A percentile compares a stretch with the other conserved stretches of the same genome.
These are phyloP conservation scores for Penicillium hordei DNA, from an alignment of 2,329 filamentous ascomycete species.

Conservation along the genomic window DNA sequence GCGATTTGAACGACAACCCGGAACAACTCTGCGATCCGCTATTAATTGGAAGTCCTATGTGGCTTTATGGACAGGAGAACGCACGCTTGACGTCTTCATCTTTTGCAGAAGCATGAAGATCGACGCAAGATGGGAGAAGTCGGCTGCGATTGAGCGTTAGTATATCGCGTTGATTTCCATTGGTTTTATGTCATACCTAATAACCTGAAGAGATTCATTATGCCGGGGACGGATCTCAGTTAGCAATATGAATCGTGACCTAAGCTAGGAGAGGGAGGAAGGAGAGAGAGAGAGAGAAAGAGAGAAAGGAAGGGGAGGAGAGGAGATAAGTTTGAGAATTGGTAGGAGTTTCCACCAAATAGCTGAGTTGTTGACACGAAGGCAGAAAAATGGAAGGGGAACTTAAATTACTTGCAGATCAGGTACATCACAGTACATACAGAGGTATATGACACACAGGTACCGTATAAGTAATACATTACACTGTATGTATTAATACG, in stretches of 20 bases:
- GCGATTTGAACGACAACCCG: conserved; percentile 98
- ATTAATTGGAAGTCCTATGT: conserved; percentile 9
- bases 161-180: background rate
- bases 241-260: background rate
- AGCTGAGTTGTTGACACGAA: conserved; percentile 43
- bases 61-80: conserved; percentile 27
- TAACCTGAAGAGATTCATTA: conserved; percentile 70
- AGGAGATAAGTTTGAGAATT: conserved; percentile 3
- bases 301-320: background rate
- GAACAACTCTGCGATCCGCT: conserved; percentile 71
- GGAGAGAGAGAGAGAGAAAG: background rate
- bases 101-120: conserved; percentile 95
- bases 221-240: conserved; percentile 27
- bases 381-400: conserved; percentile 29
- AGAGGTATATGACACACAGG: too few species aligned
- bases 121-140: conserved; percentile 91
- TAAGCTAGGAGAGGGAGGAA: background rate
- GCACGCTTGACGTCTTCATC: conserved; percentile 88
- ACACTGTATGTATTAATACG: too few species aligned
- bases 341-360: background rate
- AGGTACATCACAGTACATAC: background rate
- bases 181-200: conserved; percentile 51
- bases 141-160: conserved; percentile 57
- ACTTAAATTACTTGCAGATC: conserved; percentile 21
- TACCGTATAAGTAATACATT: too few species aligned